Evolutionary conservation across 2,329 filamentous ascomycete species (phyloP), one percentile per base, ranked within the genome.

Genomic region (Microcyclosporella mali): DNA sequence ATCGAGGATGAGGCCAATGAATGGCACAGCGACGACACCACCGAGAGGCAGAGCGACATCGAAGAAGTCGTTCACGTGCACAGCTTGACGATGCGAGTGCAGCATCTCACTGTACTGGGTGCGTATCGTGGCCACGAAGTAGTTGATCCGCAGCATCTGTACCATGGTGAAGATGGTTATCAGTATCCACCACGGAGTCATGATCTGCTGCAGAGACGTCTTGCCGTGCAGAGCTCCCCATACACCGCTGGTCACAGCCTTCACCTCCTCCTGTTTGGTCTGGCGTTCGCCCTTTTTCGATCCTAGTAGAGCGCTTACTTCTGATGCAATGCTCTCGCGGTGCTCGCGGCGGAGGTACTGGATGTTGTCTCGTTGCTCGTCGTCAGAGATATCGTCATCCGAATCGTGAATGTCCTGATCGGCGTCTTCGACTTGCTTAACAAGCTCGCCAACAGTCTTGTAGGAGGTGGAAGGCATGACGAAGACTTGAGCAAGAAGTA

Each of bases 111-210:
- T 77, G 66, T 94, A 94, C 63, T 95, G 88, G 1, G 82, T 74
- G 2, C 85, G 77, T 50, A 94, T 82, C 2, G 88, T 94, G 3
- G 88, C 87, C 40, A 95, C 86, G 61, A 94, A 94, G 70, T 88
- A 94, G 68, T 94, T 94, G 74, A 94, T 94, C 8, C 71, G 57
- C 11, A 61, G 57, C 69, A 74, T 78, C 61, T 75, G 72, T 19
- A 75, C 49, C 33, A 75, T 64, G 2, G 87, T 94, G 62, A 94
- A 90, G 15, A 88, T 66, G 4, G 85, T 85, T 56, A 94, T 85
- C 29, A 94, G 73, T 14, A 88, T 70, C 63, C 92, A 95, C 88
- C 88, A 95, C 0, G 83, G 83, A 2, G 83, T 86, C 6, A 69
- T 64, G 52, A 95, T 84, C 65, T 95, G 89, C 56, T 86, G 68